phyloP scores from a whole-genome alignment of 1,139 yeast species.

The Pichia sp. region DNA sequence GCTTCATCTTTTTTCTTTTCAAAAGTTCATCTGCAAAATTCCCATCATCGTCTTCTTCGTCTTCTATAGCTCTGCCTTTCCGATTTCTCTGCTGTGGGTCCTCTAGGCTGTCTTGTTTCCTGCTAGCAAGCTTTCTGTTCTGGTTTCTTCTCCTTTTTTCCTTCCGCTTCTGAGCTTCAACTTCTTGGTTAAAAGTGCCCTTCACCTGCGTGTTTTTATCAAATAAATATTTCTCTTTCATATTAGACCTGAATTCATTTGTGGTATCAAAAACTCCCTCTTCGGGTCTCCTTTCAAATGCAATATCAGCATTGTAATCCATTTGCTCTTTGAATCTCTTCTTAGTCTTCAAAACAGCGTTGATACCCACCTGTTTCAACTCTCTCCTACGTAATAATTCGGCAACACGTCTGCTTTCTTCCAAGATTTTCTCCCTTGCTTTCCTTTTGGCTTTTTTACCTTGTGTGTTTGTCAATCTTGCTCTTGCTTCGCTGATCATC shows the following conservation, averaged over 20 bases:
- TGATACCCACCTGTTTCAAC: conserved; percentile 79
- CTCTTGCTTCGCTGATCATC: conserved; percentile 90
- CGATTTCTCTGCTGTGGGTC: conserved; percentile 23
- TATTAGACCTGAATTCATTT: conserved; percentile 49
- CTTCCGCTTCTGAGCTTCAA: conserved; percentile 34
- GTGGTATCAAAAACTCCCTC: conserved; percentile 66
- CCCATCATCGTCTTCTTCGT: conserved; percentile 36
- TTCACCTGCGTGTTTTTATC: conserved; percentile 30
- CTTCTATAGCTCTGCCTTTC: conserved; percentile 36
- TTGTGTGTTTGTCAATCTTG: conserved; percentile 85
- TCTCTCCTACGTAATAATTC: conserved; percentile 79
- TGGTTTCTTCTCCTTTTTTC: conserved; percentile 28
- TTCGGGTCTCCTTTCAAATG: conserved; percentile 68
- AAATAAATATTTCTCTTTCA: conserved; percentile 39
- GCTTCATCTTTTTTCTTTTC: conserved; percentile 49
- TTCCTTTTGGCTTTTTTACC: conserved; percentile 94
- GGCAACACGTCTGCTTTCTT: conserved; percentile 57
- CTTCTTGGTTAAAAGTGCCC: conserved; percentile 46
- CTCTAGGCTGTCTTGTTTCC: not conserved
- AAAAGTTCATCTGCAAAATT: conserved; percentile 27
- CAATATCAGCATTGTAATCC: conserved; percentile 81
- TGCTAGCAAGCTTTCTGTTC: conserved; percentile 19
- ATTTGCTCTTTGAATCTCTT: conserved; percentile 51
- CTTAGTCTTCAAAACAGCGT: conserved; percentile 49
- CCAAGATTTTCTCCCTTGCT: conserved; percentile 73